Conservation (phyloP, 164 flowering plant genomes). For the Brasenia schreberi region DNA sequence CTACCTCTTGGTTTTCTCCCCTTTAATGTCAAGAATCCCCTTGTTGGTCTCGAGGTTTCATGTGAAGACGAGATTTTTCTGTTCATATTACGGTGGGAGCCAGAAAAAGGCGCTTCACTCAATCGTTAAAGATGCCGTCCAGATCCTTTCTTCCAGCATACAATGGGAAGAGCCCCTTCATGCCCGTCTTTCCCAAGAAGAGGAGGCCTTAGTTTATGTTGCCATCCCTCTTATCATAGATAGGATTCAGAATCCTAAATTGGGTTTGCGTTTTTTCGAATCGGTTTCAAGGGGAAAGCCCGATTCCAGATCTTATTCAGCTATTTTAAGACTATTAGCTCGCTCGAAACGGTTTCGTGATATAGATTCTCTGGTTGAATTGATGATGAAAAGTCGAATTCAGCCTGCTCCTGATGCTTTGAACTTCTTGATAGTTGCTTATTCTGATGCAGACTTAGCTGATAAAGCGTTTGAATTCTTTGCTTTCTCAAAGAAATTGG, state of each 20-base stretch:
- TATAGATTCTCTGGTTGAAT: slow-evolving; percentile 24
- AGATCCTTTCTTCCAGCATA: not conserved
- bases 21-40: not conserved
- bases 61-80: not conserved
- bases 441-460: slow-evolving; percentile 36
- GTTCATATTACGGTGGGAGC: not conserved
- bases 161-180: not conserved
- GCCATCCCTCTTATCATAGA: slow-evolving; percentile 1
- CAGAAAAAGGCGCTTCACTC: not conserved
- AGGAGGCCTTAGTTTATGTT: not conserved
- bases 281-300: slow-evolving; percentile 9
- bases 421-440: slow-evolving; percentile 28
- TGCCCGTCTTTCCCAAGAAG: not conserved
- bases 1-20: not conserved
- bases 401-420: slow-evolving; percentile 38
- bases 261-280: not conserved
- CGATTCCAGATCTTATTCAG: slow-evolving; percentile 40
- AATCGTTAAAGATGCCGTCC: not conserved
- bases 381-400: slow-evolving; percentile 22
- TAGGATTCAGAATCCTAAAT: not conserved
- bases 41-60: not conserved
- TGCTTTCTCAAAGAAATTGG: slow-evolving; percentile 7
- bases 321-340: slow-evolving; percentile 54
- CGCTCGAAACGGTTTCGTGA: slow-evolving; percentile 30
- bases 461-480: slow-evolving; percentile 46